Evolutionary conservation across 2,329 filamentous ascomycete species (phyloP).

Genomic region (Dactylonectria estremocensis): DNA sequence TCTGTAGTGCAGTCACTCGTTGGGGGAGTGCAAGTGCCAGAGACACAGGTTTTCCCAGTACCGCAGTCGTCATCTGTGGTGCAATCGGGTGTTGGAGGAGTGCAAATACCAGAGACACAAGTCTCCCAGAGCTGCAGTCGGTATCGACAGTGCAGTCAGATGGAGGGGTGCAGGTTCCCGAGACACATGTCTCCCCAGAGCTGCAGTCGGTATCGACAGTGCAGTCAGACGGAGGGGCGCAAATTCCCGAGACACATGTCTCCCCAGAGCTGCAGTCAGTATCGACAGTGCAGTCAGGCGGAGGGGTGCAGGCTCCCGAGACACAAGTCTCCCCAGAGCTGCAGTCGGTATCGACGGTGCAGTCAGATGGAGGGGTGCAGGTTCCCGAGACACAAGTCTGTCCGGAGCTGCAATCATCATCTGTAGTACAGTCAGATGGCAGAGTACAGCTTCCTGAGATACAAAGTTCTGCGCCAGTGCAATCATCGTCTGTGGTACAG

Average conservation of each 20-base stretch:
- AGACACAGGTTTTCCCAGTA: not conserved
- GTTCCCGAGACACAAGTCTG: not conserved
- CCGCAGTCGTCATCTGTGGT: not conserved
- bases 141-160: not conserved
- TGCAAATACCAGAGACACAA: constrained; percentile 5
- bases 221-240: not conserved
- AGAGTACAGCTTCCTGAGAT: not conserved
- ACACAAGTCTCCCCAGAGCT: not conserved
- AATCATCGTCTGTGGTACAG: constrained; percentile 2
- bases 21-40: not conserved
- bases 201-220: not conserved
- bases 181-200: not conserved
- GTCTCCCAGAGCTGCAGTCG: not conserved
- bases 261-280: constrained; percentile 3
- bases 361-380: not conserved
- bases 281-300: constrained; percentile 1
- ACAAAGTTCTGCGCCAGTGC: not conserved
- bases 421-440: not conserved
- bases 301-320: not conserved
- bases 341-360: not conserved
- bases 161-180: not conserved
- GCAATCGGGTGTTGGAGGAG: not conserved
- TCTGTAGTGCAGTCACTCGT: not conserved
- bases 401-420: not conserved
- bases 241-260: not conserved